Evolutionary conservation across 192 early-diverging fungal species (phyloP), one percentile per base, ranked within the genome.

Genomic region (Physocladia obscura): DNA sequence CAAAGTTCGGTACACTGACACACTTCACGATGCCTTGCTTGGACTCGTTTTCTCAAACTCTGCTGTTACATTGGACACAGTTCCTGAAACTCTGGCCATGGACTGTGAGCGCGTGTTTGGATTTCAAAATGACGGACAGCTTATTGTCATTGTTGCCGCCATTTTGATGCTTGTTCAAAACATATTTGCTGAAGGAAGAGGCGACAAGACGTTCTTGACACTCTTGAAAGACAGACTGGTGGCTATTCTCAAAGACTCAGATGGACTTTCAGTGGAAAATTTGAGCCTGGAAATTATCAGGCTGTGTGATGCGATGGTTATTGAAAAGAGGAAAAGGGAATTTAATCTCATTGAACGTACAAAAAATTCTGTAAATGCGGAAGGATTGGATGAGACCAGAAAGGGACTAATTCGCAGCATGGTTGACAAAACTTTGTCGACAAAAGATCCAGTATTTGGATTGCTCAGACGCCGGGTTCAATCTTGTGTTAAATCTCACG

Each of bases 91-190:
- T 0, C 70, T 93, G 22, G 31, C 63, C 2, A 63, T 94, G 54
- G 93, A 95, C 67, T 74, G 76, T 13, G 76, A 85, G 6, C 84
- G 91, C 0, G 51, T 95, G 32, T 79, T 71, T 49, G 77, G 58
- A 0, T 87, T 82, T 57, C 91, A 93, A 74, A 91, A 92, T 65
- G 89, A 92, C 51, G 74, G 82, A 0, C 90, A 93, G 57, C 82
- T 84, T 0, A 55, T 92, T 26, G 84, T 80, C 0, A 81, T 92
- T 32, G 83, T 87, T 2, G 82, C 89, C 13, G 83, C 87, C 0
- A 74, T 95, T 68, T 35, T 89, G 38, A 91, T 91, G 79, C 73
- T 95, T 22, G 77, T 87, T 4, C 87, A 86, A 68, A 93, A 91
- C 59, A 68, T 80, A n/a, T 40, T 78, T 3, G 50, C 69, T 32